Evolutionary conservation across 768 basidiomycete genomes (phyloP).

Genomic region (Termitomyces sp.): DNA sequence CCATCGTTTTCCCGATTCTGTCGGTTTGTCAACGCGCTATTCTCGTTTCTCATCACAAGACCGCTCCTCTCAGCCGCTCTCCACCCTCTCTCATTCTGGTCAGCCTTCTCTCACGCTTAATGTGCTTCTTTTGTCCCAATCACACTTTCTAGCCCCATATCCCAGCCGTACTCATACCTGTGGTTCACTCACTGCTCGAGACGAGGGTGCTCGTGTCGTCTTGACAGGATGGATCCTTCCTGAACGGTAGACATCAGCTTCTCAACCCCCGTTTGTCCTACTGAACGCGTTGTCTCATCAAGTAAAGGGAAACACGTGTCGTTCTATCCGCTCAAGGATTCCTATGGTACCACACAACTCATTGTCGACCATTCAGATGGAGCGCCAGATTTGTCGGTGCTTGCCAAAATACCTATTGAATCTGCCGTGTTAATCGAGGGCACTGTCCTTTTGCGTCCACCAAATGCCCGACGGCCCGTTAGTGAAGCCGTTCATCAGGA

Average conservation of each 20-base stretch:
- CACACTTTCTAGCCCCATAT: constrained; percentile 47
- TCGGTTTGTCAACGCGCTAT: constrained; percentile 15
- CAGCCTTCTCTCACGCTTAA: constrained; percentile 20
- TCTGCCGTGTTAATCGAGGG: constrained; percentile 78
- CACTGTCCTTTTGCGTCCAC: constrained; percentile 60
- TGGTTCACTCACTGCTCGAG: constrained; percentile 46
- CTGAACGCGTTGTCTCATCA: constrained; percentile 27
- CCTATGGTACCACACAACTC: constrained; percentile 76
- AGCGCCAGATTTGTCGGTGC: constrained; percentile 30
- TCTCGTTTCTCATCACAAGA: constrained; percentile 21
- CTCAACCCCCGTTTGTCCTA: constrained; percentile 26
- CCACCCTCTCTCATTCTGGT: constrained; percentile 31
- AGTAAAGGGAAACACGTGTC: constrained; percentile 73
- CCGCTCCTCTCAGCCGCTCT: constrained; percentile 9
- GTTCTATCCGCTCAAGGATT: constrained; percentile 86
- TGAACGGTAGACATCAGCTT: constrained; percentile 60
- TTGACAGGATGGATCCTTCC: constrained; percentile 82
- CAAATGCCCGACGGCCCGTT: constrained; percentile 58
- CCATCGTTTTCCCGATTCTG: constrained; percentile 7
- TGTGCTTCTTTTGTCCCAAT: constrained; percentile 16
- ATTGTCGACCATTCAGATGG: constrained; percentile 49
- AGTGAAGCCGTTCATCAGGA: constrained; percentile 25
- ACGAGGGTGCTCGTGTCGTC: constrained; percentile 58
- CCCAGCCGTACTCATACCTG: constrained; percentile 62
- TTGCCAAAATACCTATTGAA: constrained; percentile 69